phyloP scores from a whole-genome alignment of 495 filamentous ascomycete genomes.

The Xylaria sp. region DNA sequence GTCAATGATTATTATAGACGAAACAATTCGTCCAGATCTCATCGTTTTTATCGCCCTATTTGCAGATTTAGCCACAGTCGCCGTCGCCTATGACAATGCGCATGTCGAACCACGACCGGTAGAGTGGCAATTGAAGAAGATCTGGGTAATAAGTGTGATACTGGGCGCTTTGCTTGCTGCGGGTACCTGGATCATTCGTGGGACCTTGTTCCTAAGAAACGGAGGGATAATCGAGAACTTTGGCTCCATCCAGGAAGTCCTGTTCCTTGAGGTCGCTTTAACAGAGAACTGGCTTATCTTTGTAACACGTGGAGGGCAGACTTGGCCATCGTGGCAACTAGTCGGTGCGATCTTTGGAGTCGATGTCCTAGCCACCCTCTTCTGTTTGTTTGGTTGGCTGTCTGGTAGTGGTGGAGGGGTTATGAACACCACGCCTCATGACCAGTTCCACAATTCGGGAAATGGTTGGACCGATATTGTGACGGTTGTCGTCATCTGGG shows the following conservation, averaged over 20 bases:
- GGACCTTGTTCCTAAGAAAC: slow-evolving; percentile 71
- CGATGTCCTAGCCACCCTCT: slow-evolving; percentile 81
- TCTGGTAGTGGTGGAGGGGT: slow-evolving; percentile 49
- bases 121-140: slow-evolving; percentile 91
- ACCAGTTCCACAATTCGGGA: slow-evolving; percentile 44
- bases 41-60: slow-evolving; percentile 94
- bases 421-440: slow-evolving; percentile 32
- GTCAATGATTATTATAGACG: slow-evolving; percentile 85
- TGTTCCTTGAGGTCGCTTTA: slow-evolving; percentile 91
- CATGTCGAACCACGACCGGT: slow-evolving; percentile 84
- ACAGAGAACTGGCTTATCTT: slow-evolving; percentile 97
- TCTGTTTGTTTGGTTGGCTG: slow-evolving; percentile 83
- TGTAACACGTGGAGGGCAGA: slow-evolving; percentile 84
- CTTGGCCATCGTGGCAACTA: slow-evolving; percentile 85
- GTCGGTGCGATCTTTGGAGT: slow-evolving; percentile 76
- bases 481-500: slow-evolving; percentile 81
- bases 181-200: slow-evolving; percentile 83
- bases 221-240: slow-evolving; percentile 86
- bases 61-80: slow-evolving; percentile 88
- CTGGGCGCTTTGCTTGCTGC: slow-evolving; percentile 78
- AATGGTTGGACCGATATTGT: slow-evolving; percentile 75
- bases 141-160: slow-evolving; percentile 88
- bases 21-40: slow-evolving; percentile 80
- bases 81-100: slow-evolving; percentile 92
- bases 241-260: slow-evolving; percentile 76